Base-by-base conservation (phyloP, 805 yeast species). In the Kluyveromyces nonfermentans region DNA sequence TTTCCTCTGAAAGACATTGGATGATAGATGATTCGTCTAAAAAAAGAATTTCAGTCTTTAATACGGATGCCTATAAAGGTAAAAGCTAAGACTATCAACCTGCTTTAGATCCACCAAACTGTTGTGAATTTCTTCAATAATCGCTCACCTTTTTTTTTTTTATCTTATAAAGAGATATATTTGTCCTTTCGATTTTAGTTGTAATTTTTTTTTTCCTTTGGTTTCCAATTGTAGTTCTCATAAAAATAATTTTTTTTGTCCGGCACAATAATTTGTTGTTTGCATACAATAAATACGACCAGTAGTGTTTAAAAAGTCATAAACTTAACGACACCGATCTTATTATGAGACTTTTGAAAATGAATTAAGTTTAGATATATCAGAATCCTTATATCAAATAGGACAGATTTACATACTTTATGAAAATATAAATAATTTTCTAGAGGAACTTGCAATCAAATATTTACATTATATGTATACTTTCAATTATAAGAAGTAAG, bases 401-500 rank as follows among this genome's bases (percentile, higher is more conserved):
- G n/a, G n/a, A n/a, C n/a, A n/a, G 30, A 25, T 25, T 25, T 4
- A 10, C 12, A 2, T 25, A 4, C 9, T 25, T 10, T 25, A 25
- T 25, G 12, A 10, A 6, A 10, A 25, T 6, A 25, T 25, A 22
- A 7, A 22, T 22, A 22, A 7, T 7, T 22, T 7, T 9, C 7
- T 22, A 22, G 9, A 22, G 7, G 9, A 7, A 22, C 9, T 7
- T 9, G 12, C 12, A 25, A 3, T 10, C 12, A 25, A 3, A 33
- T 16, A 33, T 33, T 12, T 33, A 7, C n/a, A 33, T 33, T 18
- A 18, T 3, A 21, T 4, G 15, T 20, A 10, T 3, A 25, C 9
- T 25, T 25, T 10, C 33, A 12, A 33, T 49, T 53, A 65, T 42
- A 53, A 60, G 53, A 78, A 80, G 69, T 75, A 79, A 54, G 79